Conservation (phyloP, 148 eudicot species). For the Chenopodium berlandieri region DNA sequence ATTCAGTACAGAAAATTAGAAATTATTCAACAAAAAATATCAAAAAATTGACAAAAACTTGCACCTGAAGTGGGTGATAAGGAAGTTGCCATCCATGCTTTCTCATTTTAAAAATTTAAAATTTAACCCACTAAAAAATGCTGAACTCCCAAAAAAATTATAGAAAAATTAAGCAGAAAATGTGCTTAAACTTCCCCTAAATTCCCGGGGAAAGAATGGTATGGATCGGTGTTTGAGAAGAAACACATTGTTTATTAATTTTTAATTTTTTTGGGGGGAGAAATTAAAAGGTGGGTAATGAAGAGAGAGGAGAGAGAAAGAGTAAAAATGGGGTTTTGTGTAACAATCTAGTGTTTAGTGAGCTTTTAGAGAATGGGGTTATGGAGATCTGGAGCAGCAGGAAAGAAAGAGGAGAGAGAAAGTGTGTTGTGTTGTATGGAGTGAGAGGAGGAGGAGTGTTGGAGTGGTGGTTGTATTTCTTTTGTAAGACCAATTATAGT, state of each 20-base stretch:
- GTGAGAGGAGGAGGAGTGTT: conserved; percentile 18
- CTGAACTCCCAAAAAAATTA: conserved; percentile 11
- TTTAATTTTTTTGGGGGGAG: neutral
- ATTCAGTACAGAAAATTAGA: neutral
- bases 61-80: conserved; percentile 91
- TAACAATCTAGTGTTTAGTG: conserved; percentile 27
- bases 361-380: conserved; percentile 24
- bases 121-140: conserved; percentile 11
- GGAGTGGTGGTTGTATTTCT: conserved; percentile 28
- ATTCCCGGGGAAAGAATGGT: conserved; percentile 23
- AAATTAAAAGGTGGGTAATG: neutral
- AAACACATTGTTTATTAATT: neutral
- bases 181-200: conserved; percentile 24
- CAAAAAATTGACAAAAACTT: neutral
- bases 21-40: neutral
- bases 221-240: conserved; percentile 17
- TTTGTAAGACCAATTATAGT: conserved; percentile 10
- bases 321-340: conserved; percentile 24
- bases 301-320: conserved; percentile 7
- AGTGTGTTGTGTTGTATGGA: conserved; percentile 8
- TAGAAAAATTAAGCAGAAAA: neutral
- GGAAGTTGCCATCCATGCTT: conserved; percentile 99
- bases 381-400: conserved; percentile 34
- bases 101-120: conserved; percentile 46
- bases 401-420: conserved; percentile 25